Base-by-base conservation (phyloP, 2,329 filamentous ascomycete species). In the Trichoderma sp. region DNA sequence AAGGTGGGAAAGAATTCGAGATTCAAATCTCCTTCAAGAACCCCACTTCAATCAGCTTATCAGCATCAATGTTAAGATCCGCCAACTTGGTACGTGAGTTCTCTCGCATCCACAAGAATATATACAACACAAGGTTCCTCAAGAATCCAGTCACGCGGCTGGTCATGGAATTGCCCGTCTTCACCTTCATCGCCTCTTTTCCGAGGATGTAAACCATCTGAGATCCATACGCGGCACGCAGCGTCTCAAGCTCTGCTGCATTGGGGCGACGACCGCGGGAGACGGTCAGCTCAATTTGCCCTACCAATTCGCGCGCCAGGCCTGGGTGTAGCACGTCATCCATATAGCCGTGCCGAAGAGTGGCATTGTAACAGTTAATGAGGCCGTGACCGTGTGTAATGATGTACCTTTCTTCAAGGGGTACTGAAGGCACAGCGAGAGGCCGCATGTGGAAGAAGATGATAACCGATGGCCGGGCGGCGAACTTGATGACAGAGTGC, bases 371-470 rank as follows among this genome's bases (percentile, higher is more conserved):
- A 73, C 88, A 90, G 37, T 88, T 86, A 0, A 87, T 87, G 21
- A 92, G 79, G 31, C 77, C 75, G n/a, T 75, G 72, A 56, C 81
- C 78, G 7, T 80, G 79, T 14, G 80, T 80, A 52, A 86, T 80
- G 27, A 82, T 76, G 70, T 85, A 87, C 3, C 85, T 79, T 70
- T 87, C 83, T 1, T 76, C 76, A 5, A 81, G 75, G 0, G 84
- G 76, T 3, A 89, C 85, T 0, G 83, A 85, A 0, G 91, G 90
- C 1, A 82, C 80, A 35, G 88, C 84, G 0, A 92, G 81, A 0
- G 89, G 85, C 6, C 89, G 87, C 69, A 94, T 83, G 74, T 94
- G 91, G 77, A 94, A 91, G 77, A 94, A 93, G 1, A 93, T 84
- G n/a, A 87, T 85, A 13, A 92, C 86, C 35, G 91, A 88, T 0